phyloP scores from a whole-genome alignment of 2,329 filamentous ascomycete species.

The Fusarium illudens region DNA sequence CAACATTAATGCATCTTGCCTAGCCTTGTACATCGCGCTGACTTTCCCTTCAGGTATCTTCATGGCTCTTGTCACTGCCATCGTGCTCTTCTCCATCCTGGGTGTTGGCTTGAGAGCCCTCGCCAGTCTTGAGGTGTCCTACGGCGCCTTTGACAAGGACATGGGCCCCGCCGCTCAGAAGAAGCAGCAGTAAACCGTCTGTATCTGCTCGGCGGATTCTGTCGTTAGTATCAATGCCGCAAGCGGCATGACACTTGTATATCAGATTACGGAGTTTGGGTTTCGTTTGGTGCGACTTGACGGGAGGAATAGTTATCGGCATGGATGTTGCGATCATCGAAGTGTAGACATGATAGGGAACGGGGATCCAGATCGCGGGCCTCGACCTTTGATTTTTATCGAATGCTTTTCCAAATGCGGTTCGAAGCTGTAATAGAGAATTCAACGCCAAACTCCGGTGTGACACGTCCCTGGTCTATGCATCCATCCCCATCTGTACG shows the following conservation, averaged over 20 bases:
- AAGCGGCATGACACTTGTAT: constrained; percentile 35
- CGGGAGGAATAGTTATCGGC: constrained; percentile 33
- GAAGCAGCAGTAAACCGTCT: constrained; percentile 61
- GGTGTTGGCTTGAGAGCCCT: constrained; percentile 81
- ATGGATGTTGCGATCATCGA: constrained; percentile 32
- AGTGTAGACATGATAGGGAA: constrained; percentile 33
- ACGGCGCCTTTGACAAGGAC: constrained; percentile 96
- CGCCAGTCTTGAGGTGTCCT: constrained; percentile 84
- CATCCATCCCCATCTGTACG: not conserved
- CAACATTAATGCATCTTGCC: not conserved
- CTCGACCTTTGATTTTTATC: constrained; percentile 17
- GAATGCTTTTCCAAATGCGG: constrained; percentile 23
- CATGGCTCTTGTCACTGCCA: constrained; percentile 77
- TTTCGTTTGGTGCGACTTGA: constrained; percentile 39
- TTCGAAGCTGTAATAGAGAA: constrained; percentile 22
- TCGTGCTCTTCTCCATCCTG: constrained; percentile 80
- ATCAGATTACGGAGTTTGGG: constrained; percentile 45
- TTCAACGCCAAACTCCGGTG: constrained; percentile 41
- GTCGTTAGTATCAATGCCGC: constrained; percentile 17
- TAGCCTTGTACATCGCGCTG: not conserved
- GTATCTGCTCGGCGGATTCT: constrained; percentile 15
- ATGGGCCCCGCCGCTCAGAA: constrained; percentile 90
- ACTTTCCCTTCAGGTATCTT: constrained; percentile 74
- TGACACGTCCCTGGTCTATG: constrained; percentile 12
- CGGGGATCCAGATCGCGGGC: constrained; percentile 10